Evolutionary conservation across 371 early-diverging fungal genomes (phyloP).

Genomic region (Apophysomyces sp.): DNA sequence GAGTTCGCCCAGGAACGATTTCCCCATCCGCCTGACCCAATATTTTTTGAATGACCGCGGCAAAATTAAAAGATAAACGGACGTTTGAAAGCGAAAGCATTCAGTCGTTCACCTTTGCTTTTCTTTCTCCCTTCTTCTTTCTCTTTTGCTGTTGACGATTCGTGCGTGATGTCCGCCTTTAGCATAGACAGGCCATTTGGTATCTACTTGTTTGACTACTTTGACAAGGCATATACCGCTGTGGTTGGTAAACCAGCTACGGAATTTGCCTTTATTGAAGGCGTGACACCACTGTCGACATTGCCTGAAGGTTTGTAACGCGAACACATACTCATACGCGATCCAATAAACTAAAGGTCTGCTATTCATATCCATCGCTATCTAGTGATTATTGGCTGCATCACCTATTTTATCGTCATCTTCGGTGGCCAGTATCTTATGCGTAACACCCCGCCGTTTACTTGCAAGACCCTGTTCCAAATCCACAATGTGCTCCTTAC

Average conservation of each 20-base stretch:
- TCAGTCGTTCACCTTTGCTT: neutral
- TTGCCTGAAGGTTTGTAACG: conserved; percentile 28
- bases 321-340: too few relatives aligned
- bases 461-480: conserved; percentile 63
- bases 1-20: neutral
- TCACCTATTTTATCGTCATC: conserved; percentile 67
- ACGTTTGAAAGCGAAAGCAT: too few relatives aligned
- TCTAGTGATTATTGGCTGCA: conserved; percentile 50
- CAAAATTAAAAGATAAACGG: neutral
- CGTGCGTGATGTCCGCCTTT: conserved; percentile 11
- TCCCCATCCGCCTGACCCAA: neutral
- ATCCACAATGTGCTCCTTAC: conserved; percentile 78
- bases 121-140: neutral
- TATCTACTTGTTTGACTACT: conserved; percentile 49
- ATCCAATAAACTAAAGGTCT: too few relatives aligned
- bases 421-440: conserved; percentile 70
- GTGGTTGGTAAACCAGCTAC: conserved; percentile 34
- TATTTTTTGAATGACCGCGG: neutral
- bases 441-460: conserved; percentile 52
- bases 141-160: neutral
- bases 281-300: conserved; percentile 21
- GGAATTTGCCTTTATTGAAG: conserved; percentile 16
- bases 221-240: conserved; percentile 42
- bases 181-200: conserved; percentile 46
- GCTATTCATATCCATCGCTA: conserved; percentile 1